Conservation (phyloP, 2,329 filamentous ascomycete species). For the Stenocarpella maydis region DNA sequence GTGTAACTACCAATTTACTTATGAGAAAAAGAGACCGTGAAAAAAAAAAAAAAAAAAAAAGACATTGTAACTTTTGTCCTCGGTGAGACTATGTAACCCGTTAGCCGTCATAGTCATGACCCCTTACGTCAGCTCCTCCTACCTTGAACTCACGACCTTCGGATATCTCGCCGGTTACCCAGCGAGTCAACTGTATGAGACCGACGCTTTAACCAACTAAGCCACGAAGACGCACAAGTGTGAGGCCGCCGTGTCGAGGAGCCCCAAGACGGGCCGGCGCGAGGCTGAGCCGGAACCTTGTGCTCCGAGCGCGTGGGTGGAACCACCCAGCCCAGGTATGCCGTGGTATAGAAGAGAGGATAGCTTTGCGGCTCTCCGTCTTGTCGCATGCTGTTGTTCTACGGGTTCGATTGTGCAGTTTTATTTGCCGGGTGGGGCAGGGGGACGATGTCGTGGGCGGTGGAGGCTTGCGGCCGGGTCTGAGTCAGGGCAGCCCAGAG, state of each 20-base stretch:
- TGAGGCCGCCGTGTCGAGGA: not conserved
- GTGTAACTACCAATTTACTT: too few relatives aligned
- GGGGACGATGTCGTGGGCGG: not conserved
- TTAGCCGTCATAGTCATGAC: not conserved
- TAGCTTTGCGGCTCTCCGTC: accelerated
- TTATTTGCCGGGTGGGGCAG: not conserved
- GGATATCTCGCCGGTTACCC: conserved; percentile 37
- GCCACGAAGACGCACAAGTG: conserved; percentile 42
- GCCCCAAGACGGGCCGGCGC: not conserved
- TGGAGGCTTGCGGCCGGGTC: not conserved
- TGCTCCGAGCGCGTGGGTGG: not conserved
- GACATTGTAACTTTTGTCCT: conserved; percentile 41
- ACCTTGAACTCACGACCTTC: conserved; percentile 54
- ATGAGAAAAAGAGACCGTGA: not conserved
- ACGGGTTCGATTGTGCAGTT: not conserved
- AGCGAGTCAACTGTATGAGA: conserved; percentile 42
- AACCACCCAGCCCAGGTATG: not conserved
- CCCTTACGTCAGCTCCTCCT: not conserved
- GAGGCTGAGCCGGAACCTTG: not conserved
- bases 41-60: not conserved
- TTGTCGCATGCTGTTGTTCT: not conserved
- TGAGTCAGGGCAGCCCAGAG: not conserved
- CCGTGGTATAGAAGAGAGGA: not conserved
- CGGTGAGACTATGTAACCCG: conserved; percentile 45
- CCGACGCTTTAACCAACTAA: conserved; percentile 52